phyloP scores from a whole-genome alignment of 345 rosid genomes.

The Sisymbrium irio region DNA sequence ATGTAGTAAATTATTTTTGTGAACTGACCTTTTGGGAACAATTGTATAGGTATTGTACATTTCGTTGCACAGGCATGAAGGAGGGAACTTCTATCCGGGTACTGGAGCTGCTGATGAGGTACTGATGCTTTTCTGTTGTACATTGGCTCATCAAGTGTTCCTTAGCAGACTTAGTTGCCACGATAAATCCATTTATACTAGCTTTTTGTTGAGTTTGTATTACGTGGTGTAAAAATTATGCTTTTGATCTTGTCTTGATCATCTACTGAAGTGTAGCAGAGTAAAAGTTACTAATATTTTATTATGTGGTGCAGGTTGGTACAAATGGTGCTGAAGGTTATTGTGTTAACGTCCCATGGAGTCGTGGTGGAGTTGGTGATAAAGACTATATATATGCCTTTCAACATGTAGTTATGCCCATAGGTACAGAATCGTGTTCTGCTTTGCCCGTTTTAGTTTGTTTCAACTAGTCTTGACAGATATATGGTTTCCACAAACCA shows the following conservation, averaged over 20 bases:
- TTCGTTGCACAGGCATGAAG: conserved; percentile 93
- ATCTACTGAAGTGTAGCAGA: not conserved
- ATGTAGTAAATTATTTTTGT: conserved; percentile 7
- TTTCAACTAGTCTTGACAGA: not conserved
- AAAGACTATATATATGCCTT: conserved; percentile 92
- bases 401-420: conserved; percentile 83
- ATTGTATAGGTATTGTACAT: conserved; percentile 71
- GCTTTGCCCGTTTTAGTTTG: not conserved
- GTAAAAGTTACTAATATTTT: conserved; percentile 11
- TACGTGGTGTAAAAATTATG: not conserved
- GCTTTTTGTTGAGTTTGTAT: not conserved
- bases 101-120: conserved; percentile 94
- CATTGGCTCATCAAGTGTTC: not conserved
- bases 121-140: conserved; percentile 9
- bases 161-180: not conserved
- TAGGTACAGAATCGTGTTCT: conserved; percentile 48
- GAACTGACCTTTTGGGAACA: not conserved
- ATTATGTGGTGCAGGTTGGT: conserved; percentile 62
- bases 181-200: not conserved
- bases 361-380: conserved; percentile 91
- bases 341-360: conserved; percentile 98
- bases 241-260: not conserved
- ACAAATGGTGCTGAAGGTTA: conserved; percentile 84
- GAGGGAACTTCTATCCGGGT: conserved; percentile 87
- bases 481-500: not conserved